Conservation (phyloP, 2,329 filamentous ascomycete species). For the Moelleriella libera region DNA sequence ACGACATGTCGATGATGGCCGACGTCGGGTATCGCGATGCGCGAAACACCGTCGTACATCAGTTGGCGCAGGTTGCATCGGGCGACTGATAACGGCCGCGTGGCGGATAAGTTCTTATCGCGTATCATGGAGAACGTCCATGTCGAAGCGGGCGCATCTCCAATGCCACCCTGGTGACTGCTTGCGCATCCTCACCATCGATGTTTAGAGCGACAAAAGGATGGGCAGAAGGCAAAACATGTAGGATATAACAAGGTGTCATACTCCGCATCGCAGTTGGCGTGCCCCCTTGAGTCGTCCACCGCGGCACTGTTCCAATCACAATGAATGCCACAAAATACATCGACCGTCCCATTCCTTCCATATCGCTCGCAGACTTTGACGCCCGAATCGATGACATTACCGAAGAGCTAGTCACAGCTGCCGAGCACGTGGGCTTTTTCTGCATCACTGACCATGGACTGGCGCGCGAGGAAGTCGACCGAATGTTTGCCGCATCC, state of each 20-base stretch:
- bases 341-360: conserved; percentile 21
- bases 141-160: no score
- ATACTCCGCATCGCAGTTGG: not conserved
- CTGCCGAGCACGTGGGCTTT: conserved; percentile 46
- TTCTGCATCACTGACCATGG: conserved; percentile 42
- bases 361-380: conserved; percentile 40
- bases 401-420: conserved; percentile 32
- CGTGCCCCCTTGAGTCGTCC: not conserved
- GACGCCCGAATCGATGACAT: conserved; percentile 36
- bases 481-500: conserved; percentile 34
- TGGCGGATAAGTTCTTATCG: not conserved
- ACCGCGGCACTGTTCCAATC: not conserved
- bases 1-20: not conserved
- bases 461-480: conserved; percentile 32
- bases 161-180: no score
- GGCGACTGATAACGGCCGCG: not conserved
- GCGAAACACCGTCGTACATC: not conserved
- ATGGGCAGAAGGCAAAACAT: no score
- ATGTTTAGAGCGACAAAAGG: no score
- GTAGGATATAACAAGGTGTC: no score
- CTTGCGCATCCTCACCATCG: no score
- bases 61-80: not conserved
- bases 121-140: no score
- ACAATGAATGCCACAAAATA: conserved; percentile 18
- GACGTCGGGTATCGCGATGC: not conserved